A percentile compares a stretch with the other conserved stretches of the same genome.
phyloP scores from a whole-genome alignment of 805 yeast genomes.

The Candida argentea region DNA sequence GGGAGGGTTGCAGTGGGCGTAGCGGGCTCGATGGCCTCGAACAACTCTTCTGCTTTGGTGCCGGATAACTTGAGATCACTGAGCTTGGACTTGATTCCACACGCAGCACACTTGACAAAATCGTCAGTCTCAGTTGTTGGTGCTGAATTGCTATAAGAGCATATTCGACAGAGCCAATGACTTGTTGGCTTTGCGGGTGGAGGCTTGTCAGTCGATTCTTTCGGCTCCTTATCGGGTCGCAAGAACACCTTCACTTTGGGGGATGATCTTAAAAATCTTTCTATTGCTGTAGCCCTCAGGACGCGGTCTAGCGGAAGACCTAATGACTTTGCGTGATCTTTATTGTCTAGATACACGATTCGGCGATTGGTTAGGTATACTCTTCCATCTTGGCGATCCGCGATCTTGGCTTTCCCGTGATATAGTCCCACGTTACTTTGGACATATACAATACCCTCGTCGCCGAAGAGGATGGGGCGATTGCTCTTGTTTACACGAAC shows the following conservation, averaged over 20 bases:
- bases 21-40: conserved; percentile 2
- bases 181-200: conserved; percentile 1
- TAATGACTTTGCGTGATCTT: conserved; percentile 33
- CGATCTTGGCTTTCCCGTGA: conserved; percentile 60
- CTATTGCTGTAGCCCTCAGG: conserved; percentile 25
- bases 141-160: conserved; percentile 52
- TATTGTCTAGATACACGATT: conserved; percentile 61
- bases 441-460: conserved; percentile 24
- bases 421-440: conserved; percentile 57
- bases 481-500: conserved; percentile 27
- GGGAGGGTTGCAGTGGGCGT: conserved; percentile 9
- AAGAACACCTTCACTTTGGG: conserved; percentile 52
- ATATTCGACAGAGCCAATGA: conserved; percentile 82
- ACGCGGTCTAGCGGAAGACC: conserved; percentile 37
- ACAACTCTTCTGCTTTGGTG: background rate
- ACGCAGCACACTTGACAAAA: conserved; percentile 28
- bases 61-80: conserved; percentile 1
- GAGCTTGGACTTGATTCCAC: conserved; percentile 32
- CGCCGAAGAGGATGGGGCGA: conserved; percentile 25
- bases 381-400: conserved; percentile 62
- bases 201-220: background rate
- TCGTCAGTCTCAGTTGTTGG: conserved; percentile 9
- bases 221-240: conserved; percentile 3
- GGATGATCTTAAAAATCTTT: conserved; percentile 63
- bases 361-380: conserved; percentile 67